Conservation (phyloP, 2,329 filamentous ascomycete genomes). For the Calonectria fujianensis region DNA sequence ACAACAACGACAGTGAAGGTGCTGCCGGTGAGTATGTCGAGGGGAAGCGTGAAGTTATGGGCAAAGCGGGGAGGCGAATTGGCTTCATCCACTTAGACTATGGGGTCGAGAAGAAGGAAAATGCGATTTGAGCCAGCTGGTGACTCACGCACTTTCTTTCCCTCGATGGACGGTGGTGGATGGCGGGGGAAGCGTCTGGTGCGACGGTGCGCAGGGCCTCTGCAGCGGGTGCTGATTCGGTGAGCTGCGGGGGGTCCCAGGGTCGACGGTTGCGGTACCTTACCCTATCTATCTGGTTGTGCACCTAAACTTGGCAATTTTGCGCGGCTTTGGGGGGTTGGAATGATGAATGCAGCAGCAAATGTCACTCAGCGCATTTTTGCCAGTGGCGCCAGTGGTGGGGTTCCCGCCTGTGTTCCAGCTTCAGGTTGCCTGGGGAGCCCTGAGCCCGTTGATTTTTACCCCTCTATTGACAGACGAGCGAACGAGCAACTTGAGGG, state of each 20-base stretch:
- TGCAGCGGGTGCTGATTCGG: conserved; percentile 51
- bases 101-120: conserved; percentile 45
- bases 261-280: conserved; percentile 39
- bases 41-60: conserved; percentile 40
- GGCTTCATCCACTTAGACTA: conserved; percentile 54
- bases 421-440: conserved; percentile 28
- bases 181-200: conserved; percentile 51
- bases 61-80: conserved; percentile 50
- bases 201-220: conserved; percentile 44
- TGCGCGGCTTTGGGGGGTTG: conserved; percentile 21
- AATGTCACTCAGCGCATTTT: conserved; percentile 25
- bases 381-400: conserved; percentile 25
- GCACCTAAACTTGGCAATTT: conserved; percentile 19
- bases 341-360: conserved; percentile 28
- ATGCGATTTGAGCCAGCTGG: conserved; percentile 40
- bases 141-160: conserved; percentile 52
- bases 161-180: conserved; percentile 47
- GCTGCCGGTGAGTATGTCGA: conserved; percentile 32
- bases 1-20: conserved; percentile 45
- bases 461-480: conserved; percentile 36
- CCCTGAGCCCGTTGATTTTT: conserved; percentile 9
- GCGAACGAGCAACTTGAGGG: conserved; percentile 3
- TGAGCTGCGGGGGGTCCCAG: conserved; percentile 21
- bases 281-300: conserved; percentile 44
- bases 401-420: conserved; percentile 19